Conservation (phyloP, 768 basidiomycete species). For the Lactarius pseudohatsudake region DNA sequence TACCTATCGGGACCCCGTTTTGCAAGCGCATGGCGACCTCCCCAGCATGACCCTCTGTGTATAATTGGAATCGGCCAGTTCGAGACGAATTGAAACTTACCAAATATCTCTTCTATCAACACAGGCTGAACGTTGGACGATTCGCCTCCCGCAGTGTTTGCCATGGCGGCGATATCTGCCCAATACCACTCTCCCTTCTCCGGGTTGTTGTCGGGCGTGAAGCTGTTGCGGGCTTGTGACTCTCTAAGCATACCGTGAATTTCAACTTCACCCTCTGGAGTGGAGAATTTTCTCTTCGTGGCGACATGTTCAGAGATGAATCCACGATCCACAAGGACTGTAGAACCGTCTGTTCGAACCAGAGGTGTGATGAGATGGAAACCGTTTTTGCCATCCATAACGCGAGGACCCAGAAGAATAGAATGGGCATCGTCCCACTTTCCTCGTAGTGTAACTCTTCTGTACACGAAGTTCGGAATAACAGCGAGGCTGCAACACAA, state of each 20-base stretch:
- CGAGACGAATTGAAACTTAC: slow-evolving; percentile 45
- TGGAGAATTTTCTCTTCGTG: slow-evolving; percentile 36
- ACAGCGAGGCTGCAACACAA: slow-evolving; percentile 54
- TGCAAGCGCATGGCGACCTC: slow-evolving; percentile 57
- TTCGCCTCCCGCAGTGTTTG: slow-evolving; percentile 72
- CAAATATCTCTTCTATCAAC: slow-evolving; percentile 87
- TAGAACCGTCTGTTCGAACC: slow-evolving; percentile 73
- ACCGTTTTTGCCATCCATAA: slow-evolving; percentile 86
- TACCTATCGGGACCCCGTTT: slow-evolving; percentile 84
- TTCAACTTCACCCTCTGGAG: slow-evolving; percentile 59
- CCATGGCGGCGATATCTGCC: slow-evolving; percentile 82
- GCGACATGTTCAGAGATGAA: slow-evolving; percentile 70
- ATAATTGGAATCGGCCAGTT: slow-evolving; percentile 1
- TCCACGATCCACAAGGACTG: slow-evolving; percentile 89
- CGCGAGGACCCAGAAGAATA: slow-evolving; percentile 81
- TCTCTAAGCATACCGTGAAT: slow-evolving; percentile 86
- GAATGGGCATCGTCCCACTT: slow-evolving; percentile 75
- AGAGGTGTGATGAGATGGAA: slow-evolving; percentile 89
- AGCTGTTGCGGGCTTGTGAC: slow-evolving; percentile 68
- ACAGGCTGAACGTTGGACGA: slow-evolving; percentile 78
- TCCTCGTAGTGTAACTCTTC: slow-evolving; percentile 79
- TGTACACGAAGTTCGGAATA: slow-evolving; percentile 85
- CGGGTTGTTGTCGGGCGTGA: slow-evolving; percentile 88
- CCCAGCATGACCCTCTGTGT: slow-evolving; percentile 79
- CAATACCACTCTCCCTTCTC: slow-evolving; percentile 87